Evolutionary conservation across 352 stramenopile species (phyloP), one percentile per base, ranked within the genome.

Genomic region (Globisporangium iwayamae): DNA sequence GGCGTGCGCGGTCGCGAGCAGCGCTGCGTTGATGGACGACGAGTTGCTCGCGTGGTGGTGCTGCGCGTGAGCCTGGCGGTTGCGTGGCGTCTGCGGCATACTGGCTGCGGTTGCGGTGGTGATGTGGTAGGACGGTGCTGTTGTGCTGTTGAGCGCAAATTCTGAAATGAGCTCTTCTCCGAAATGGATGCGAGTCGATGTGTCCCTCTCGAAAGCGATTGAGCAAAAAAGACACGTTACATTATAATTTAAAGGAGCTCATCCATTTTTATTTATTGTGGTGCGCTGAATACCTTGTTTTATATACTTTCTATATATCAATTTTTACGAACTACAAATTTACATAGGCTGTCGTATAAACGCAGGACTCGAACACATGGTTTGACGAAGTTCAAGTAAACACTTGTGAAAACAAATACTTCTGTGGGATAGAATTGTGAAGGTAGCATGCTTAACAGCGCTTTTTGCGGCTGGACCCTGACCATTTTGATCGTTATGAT

Each of bases 1-100:
- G 14, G 53, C 62, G 46, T 63, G 62, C 43, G 54, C 50, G 2
- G 45, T 63, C 20, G 62, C 46, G 32, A 67, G 52, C 32, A 67
- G 41, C 54, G 52, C 54, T 8, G 34, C 62, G 62, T 67, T 67
- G 32, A 67, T 56, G 32, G 62, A 56, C 32, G 62, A 57, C 43
- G 45, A 43, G 59, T 65, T 65, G 45, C 9, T 50, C 34, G 54
- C 54, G 54, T 60, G 54, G 54, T 60, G 54, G 54, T 60, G 54
- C 20, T 54, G 36, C 3, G 46, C 25, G 54, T 36, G 54, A 20
- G 41, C 62, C 4, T 67, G 52, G 53, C 22, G 22, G 41, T 39
- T 43, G 54, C 60, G 43, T 16, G 38, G 60, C 36, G 51, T 64
- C 59, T 56, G 60, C 32, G 60, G 51, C 53, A 61, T 59, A 18